phyloP scores from a whole-genome alignment of 306 rosid species.

The Datisca glomerata region DNA sequence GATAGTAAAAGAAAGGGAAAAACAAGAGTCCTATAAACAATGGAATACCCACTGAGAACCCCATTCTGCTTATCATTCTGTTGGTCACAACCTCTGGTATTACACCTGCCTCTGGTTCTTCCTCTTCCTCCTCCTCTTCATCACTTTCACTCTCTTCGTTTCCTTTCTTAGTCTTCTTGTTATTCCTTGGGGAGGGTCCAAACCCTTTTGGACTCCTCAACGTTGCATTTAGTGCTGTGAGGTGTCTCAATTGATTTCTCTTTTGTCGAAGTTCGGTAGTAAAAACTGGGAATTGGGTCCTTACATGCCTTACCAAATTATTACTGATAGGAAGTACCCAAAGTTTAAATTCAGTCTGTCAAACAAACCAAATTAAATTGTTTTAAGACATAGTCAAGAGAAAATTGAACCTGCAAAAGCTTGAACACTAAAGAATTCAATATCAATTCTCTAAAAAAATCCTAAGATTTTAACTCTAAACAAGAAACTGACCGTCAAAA shows the following conservation, averaged over 20 bases:
- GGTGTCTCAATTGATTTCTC: constrained; percentile 13
- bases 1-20: constrained; percentile 74
- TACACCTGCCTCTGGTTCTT: constrained; percentile 33
- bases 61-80: constrained; percentile 81
- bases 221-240: constrained; percentile 33
- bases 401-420: too few relatives aligned
- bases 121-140: constrained; percentile 21
- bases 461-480: too few relatives aligned
- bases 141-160: constrained; percentile 10
- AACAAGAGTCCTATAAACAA: constrained; percentile 57
- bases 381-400: too few relatives aligned
- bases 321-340: too few relatives aligned
- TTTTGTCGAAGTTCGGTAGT: constrained; percentile 12
- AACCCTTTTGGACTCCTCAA: constrained; percentile 56
- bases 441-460: too few relatives aligned
- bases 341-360: neutral
- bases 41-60: constrained; percentile 66
- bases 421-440: too few relatives aligned
- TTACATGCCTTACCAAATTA: constrained; percentile 10
- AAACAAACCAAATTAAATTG: neutral
- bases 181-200: constrained; percentile 50
- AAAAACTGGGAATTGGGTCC: constrained; percentile 19
- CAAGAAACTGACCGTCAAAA: too few relatives aligned
- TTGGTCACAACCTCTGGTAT: constrained; percentile 91
- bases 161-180: constrained; percentile 23